These are phyloP conservation scores for Podila verticillata DNA, from an alignment of 192 early-diverging fungal species.

Conservation along the genomic window DNA sequence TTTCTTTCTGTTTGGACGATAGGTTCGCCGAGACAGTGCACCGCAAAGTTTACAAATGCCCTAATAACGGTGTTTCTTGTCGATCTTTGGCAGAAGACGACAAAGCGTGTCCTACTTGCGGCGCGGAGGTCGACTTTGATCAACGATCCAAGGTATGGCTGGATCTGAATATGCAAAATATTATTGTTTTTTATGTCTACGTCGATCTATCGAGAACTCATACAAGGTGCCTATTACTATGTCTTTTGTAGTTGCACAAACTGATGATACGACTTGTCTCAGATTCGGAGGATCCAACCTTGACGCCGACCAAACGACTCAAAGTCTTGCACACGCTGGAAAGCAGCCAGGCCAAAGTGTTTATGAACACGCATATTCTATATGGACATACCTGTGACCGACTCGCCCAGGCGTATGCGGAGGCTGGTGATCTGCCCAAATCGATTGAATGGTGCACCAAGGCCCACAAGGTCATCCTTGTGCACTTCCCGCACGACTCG, in stretches of 20 bases:
- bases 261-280: slow-evolving; percentile 21
- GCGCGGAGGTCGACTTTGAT: slow-evolving; percentile 13
- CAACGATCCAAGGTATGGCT: slow-evolving; percentile 18
- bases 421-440: slow-evolving; percentile 22
- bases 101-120: slow-evolving; percentile 28
- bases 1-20: background rate
- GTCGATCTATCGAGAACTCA: background rate
- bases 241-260: slow-evolving; percentile 11
- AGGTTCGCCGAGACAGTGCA: slow-evolving; percentile 32
- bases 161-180: background rate
- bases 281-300: slow-evolving; percentile 19
- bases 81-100: slow-evolving; percentile 30
- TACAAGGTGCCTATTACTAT: background rate
- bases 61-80: slow-evolving; percentile 28
- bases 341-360: slow-evolving; percentile 18
- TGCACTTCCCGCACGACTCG: slow-evolving; percentile 46
- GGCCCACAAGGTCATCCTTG: slow-evolving; percentile 37
- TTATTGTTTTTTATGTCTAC: background rate
- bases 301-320: slow-evolving; percentile 7
- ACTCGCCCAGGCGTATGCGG: slow-evolving; percentile 31
- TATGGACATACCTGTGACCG: slow-evolving; percentile 49
- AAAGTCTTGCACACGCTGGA: slow-evolving; percentile 26
- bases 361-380: slow-evolving; percentile 29
- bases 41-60: slow-evolving; percentile 28
- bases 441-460: slow-evolving; percentile 46